Percentiles rank a stretch among this genome's conserved stretches.
phyloP scores from a whole-genome alignment of 2,329 filamentous ascomycete species.

The Fusarium veterinarium region DNA sequence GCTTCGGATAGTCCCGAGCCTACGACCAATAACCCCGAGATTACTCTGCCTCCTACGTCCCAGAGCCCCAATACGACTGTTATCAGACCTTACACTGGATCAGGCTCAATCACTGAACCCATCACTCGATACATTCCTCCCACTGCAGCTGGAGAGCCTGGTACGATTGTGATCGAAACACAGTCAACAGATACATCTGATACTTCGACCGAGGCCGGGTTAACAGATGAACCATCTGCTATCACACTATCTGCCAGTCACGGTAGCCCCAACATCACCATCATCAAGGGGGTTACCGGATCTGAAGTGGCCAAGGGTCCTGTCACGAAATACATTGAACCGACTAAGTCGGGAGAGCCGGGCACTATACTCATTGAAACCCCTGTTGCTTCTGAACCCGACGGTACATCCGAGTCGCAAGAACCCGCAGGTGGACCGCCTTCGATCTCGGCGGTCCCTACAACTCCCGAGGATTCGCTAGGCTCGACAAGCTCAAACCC shows the following conservation, averaged over 20 bases:
- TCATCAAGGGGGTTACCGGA: neutral
- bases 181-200: neutral
- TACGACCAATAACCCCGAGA: neutral
- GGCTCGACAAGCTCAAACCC: neutral
- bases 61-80: conserved; percentile 13
- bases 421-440: no score
- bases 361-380: conserved; percentile 16
- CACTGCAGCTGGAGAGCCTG: conserved; percentile 8
- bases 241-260: conserved; percentile 6
- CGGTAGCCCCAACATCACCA: neutral
- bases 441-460: no score
- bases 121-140: conserved; percentile 15
- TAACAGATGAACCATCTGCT: neutral
- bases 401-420: no score
- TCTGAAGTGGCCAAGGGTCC: neutral
- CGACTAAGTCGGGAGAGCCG: neutral
- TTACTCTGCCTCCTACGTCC: conserved; percentile 7
- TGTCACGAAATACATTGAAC: neutral
- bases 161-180: conserved; percentile 19
- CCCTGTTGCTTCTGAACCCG: neutral
- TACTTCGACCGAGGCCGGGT: neutral
- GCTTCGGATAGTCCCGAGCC: neutral
- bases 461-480: no score
- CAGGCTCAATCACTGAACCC: conserved; percentile 12
- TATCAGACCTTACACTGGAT: conserved; percentile 12